Base-by-base conservation (phyloP, 2,329 filamentous ascomycete genomes). In the Microdochium trichocladiopsis region DNA sequence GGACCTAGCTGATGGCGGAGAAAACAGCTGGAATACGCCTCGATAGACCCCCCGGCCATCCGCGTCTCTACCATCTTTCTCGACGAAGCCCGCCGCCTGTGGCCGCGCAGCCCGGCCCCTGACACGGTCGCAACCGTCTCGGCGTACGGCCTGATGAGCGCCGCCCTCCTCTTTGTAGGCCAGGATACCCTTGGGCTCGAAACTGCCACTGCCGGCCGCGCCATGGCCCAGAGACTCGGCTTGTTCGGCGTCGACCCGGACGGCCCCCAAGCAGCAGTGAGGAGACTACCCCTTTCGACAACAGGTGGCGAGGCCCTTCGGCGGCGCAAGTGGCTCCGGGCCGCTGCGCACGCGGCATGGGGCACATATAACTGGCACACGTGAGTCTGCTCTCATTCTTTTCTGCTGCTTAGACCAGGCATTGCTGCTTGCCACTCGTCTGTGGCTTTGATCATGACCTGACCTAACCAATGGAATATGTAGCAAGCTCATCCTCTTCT, bases 401-500 rank as follows among this genome's bases (percentile, higher is more conserved):
- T 14, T 11, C 41, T 28, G 25, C 49, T 6, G 12, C 25, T 21
- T 51, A 22, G 14, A 47, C 16, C n/a, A 25, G 10, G 41, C 50
- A 10, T 47, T 36, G 22, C 22, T 33, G 14, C 50, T 25, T 45
- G 8, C 8, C 16, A 6, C n/a, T 8, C 37, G 8, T 43, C 14
- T n/a, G 9, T 43, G 37, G 6, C 18, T n/a, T 43, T 18, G 9
- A 43, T 43, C 37, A 8, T 43, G 37, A 10, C 18, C 37, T 43
- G 16, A 6, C 37, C 37, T n/a, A n/a, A 43, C 37, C 18, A 51
- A 50, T 6, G 41, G 36, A 2, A 37, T 14, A 14, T 33, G 54
- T 1, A 50, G 55, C 50, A 51, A 54, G 14, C 54, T 52, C 2
- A 49, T 52, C 6, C 54, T 50, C 14, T 49, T 45, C 18, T 48